These are phyloP conservation scores for Aspergillus campestris DNA, from an alignment of 495 filamentous ascomycete genomes.

Conservation along the genomic window DNA sequence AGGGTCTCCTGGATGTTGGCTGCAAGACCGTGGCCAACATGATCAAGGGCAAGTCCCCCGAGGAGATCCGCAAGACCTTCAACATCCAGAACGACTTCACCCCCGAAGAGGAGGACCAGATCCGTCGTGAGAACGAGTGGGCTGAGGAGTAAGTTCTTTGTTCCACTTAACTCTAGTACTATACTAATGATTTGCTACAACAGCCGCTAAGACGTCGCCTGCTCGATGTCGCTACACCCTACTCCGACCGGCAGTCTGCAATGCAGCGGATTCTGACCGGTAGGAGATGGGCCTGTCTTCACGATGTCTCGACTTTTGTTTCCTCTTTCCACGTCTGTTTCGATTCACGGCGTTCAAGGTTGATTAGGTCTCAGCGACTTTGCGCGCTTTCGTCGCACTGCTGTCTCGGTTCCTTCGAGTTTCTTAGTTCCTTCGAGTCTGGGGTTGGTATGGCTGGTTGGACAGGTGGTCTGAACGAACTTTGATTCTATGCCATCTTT, in stretches of 20 bases:
- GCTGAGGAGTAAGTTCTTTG: slow-evolving; percentile 51
- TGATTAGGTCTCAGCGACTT: neutral
- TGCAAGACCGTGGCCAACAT: slow-evolving; percentile 66
- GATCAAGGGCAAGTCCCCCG: slow-evolving; percentile 67
- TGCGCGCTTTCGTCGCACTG: slow-evolving; percentile 4
- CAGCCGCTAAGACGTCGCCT: slow-evolving; percentile 25
- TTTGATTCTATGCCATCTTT: too few relatives aligned
- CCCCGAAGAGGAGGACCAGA: slow-evolving; percentile 64
- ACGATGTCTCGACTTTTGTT: slow-evolving; percentile 1
- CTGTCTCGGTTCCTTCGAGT: neutral
- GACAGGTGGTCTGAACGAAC: too few relatives aligned
- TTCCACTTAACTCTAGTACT: neutral
- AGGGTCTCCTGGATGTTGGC: slow-evolving; percentile 56
- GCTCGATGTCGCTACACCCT: slow-evolving; percentile 1
- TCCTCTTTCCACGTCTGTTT: slow-evolving; percentile 2
- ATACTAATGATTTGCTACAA: slow-evolving; percentile 11
- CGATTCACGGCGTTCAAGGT: slow-evolving; percentile 13
- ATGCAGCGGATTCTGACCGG: too few relatives aligned
- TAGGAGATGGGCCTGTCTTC: neutral
- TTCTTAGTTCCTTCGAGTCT: neutral
- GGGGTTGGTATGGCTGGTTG: too few relatives aligned
- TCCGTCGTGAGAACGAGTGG: slow-evolving; percentile 66
- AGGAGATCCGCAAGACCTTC: slow-evolving; percentile 71
- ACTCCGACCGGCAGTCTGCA: slow-evolving; percentile 2
- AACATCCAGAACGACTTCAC: slow-evolving; percentile 72